A percentile compares a stretch with the other conserved stretches of the same genome.
phyloP scores from a whole-genome alignment of 495 filamentous ascomycete genomes.

The Annulohypoxylon nitens region DNA sequence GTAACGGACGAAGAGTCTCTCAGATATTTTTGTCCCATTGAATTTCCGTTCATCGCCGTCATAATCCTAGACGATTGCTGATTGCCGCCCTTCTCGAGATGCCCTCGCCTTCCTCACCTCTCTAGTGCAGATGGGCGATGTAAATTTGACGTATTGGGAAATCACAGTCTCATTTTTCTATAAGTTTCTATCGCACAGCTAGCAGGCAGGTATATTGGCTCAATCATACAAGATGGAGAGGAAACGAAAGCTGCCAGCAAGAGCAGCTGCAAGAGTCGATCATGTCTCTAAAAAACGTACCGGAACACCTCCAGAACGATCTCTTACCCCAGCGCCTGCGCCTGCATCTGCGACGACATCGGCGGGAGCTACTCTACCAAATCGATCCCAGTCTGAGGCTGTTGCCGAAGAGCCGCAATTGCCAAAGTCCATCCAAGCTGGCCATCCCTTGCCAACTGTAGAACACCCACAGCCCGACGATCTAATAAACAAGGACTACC shows the following conservation, averaged over 20 bases:
- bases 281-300: slow-evolving; percentile 64
- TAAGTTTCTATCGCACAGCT: background rate
- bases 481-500: slow-evolving; percentile 77
- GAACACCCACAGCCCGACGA: slow-evolving; percentile 74
- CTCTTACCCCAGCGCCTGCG: slow-evolving; percentile 53
- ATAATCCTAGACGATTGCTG: slow-evolving; percentile 5
- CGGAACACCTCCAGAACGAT: slow-evolving; percentile 57
- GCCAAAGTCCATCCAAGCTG: slow-evolving; percentile 65
- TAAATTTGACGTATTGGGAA: background rate
- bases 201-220: background rate
- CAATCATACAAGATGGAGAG: slow-evolving; percentile 60
- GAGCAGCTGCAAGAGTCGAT: slow-evolving; percentile 65
- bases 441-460: slow-evolving; percentile 80
- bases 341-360: slow-evolving; percentile 39
- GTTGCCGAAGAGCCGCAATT: slow-evolving; percentile 68
- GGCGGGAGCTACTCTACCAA: slow-evolving; percentile 38
- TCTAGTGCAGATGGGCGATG: slow-evolving; percentile 11
- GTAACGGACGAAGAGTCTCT: background rate
- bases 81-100: slow-evolving; percentile 16
- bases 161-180: background rate
- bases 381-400: slow-evolving; percentile 50
- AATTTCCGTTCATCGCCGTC: background rate
- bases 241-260: slow-evolving; percentile 69
- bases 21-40: background rate
- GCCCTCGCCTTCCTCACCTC: slow-evolving; percentile 7